A percentile compares a stretch with the other conserved stretches of the same genome.
phyloP scores from a whole-genome alignment of 805 yeast species.

The Pichia thaimueangensis region DNA sequence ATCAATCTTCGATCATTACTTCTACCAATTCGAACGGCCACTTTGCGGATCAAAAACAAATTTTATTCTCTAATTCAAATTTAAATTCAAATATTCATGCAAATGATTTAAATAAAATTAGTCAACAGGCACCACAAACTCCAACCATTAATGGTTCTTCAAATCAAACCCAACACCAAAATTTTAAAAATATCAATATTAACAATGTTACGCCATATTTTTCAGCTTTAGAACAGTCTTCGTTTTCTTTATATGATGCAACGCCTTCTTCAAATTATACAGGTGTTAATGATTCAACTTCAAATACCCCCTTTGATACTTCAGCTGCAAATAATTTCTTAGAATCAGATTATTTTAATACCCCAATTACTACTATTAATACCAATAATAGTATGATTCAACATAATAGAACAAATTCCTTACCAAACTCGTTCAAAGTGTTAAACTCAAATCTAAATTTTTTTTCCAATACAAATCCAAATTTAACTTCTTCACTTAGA shows the following conservation, averaged over 20 bases:
- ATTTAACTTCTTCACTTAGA: background rate
- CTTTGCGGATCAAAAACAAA: too few species aligned
- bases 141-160: background rate
- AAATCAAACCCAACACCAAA: background rate
- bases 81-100: too few species aligned
- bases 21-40: too few species aligned
- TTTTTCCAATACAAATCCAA: background rate
- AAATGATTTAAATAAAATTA: too few species aligned
- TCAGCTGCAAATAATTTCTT: too few species aligned
- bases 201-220: background rate
- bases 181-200: background rate
- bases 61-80: too few species aligned
- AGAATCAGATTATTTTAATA: too few species aligned
- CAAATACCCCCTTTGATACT: background rate
- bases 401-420: slow-evolving; percentile 1
- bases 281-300: background rate
- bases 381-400: background rate
- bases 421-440: background rate
- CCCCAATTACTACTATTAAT: background rate
- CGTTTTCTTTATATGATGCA: background rate
- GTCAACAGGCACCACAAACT: too few species aligned
- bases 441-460: background rate
- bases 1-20: too few species aligned
- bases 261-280: background rate
- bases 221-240: background rate